Evolutionary conservation across 2,329 filamentous ascomycete genomes (phyloP).

Genomic region (Phialophora tarda): DNA sequence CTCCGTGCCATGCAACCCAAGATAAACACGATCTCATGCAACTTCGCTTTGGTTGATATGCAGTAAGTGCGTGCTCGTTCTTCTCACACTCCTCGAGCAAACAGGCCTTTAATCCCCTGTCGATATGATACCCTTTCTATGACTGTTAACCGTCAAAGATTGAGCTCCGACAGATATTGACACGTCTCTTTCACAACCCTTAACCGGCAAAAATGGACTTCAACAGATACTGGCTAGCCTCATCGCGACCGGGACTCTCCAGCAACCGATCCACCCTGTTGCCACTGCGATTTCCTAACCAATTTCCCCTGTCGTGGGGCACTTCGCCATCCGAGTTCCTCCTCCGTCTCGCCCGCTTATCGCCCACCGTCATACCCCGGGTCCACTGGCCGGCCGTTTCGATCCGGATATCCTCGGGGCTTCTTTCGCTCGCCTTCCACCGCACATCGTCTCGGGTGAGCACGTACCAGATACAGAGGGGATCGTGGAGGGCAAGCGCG

Average conservation of each 20-base stretch:
- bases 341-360: conserved; percentile 64
- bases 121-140: not conserved
- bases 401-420: conserved; percentile 80
- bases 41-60: too few species aligned
- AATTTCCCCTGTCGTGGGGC: conserved; percentile 73
- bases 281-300: conserved; percentile 74
- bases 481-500: conserved; percentile 74
- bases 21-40: too few species aligned
- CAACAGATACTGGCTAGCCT: conserved; percentile 24
- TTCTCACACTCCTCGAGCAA: too few species aligned
- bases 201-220: conserved; percentile 25
- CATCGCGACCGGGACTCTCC: conserved; percentile 48
- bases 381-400: conserved; percentile 96
- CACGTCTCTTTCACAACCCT: not conserved
- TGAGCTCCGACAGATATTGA: conserved; percentile 3
- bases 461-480: conserved; percentile 79
- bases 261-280: conserved; percentile 82
- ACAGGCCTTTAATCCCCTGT: not conserved
- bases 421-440: conserved; percentile 56
- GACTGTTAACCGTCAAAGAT: too few species aligned
- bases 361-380: conserved; percentile 84
- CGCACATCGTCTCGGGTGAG: conserved; percentile 56
- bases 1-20: too few species aligned
- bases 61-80: too few species aligned
- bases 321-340: conserved; percentile 60